Base-by-base conservation (phyloP, 495 filamentous ascomycete species). In the Pyrenula aspistea region DNA sequence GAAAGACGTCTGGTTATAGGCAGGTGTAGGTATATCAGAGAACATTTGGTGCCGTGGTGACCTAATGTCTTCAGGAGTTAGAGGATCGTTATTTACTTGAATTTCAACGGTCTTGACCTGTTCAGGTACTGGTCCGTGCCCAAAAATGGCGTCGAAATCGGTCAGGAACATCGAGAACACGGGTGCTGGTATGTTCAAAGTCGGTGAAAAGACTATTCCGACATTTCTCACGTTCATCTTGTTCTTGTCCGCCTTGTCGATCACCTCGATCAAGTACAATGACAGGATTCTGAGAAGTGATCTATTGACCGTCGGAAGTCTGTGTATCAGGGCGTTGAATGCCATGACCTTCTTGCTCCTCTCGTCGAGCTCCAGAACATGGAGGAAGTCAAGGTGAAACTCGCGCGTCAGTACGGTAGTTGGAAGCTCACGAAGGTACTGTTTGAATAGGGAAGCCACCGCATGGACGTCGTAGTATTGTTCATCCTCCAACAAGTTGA, bases 151-250 rank as follows among this genome's bases (percentile, higher is more conserved):
- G 61, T 87, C 78, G 63, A 87, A 95, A 61, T 97, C 91, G 54
- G 92, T 91, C 31, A 98, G 78, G 69, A 98, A 93, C 71, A 91
- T 77, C 1, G 90, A 90, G 63, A 98, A 95, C 4, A 98, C 86
- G 15, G 94, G 91, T 1, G 90, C 89, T 0, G 94, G 91, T 48
- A 98, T 96, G 69, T 97, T 97, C 25, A 97, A 79, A 0, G 94
- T 97, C 1, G 93, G 93, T n/a, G 94, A 93, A 70, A 97, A 98
- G 56, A 97, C 91, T 59, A 98, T 98, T 61, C 93, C 90, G 53
- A 98, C 90, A 68, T 98, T 98, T 47, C 93, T 83, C 55, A 96
- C 88, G 2, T 86, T 95, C 93, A 98, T 98, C 74, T 96, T 97
- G 73, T 98, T 98, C 62, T 86, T 76, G 60, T 91, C 86, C 1